Evolutionary conservation across 495 filamentous ascomycete genomes (phyloP).

Genomic region (Penicillium coprophilum): DNA sequence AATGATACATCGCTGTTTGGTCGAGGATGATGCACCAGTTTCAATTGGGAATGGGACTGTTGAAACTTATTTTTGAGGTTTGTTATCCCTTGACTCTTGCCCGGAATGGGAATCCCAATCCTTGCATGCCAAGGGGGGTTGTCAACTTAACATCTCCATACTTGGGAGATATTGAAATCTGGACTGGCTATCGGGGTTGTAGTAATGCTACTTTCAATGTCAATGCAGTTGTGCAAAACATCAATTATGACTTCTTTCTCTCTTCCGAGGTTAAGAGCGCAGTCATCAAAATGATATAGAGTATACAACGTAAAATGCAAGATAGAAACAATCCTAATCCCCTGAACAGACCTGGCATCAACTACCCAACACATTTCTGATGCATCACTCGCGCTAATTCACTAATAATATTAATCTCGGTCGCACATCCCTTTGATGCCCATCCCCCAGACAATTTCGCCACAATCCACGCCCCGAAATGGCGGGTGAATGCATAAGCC

Average conservation of each 20-base stretch:
- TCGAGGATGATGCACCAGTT: neutral
- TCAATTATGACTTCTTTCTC: neutral
- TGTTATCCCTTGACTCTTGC: slow-evolving; percentile 22
- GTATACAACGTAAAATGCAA: neutral
- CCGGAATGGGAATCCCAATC: slow-evolving; percentile 15
- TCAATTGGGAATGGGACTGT: slow-evolving; percentile 12
- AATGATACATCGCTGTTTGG: slow-evolving; percentile 28
- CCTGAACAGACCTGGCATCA: neutral
- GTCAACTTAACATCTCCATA: neutral
- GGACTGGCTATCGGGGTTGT: neutral
- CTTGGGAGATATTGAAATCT: neutral
- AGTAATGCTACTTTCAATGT: neutral
- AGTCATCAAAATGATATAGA: neutral
- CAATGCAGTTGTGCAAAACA: neutral
- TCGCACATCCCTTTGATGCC: slow-evolving; percentile 17
- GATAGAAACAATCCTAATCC: neutral
- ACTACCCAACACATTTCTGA: slow-evolving; percentile 7
- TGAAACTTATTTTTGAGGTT: neutral
- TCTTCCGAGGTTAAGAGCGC: neutral
- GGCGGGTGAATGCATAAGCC: slow-evolving; percentile 1
- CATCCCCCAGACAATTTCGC: slow-evolving; percentile 13
- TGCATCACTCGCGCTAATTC: slow-evolving; percentile 1
- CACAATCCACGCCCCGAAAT: slow-evolving; percentile 6
- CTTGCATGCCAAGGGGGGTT: slow-evolving; percentile 27
- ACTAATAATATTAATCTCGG: neutral